Base-by-base conservation (phyloP, 768 basidiomycete genomes). In the Pleurotus tuoliensis region DNA sequence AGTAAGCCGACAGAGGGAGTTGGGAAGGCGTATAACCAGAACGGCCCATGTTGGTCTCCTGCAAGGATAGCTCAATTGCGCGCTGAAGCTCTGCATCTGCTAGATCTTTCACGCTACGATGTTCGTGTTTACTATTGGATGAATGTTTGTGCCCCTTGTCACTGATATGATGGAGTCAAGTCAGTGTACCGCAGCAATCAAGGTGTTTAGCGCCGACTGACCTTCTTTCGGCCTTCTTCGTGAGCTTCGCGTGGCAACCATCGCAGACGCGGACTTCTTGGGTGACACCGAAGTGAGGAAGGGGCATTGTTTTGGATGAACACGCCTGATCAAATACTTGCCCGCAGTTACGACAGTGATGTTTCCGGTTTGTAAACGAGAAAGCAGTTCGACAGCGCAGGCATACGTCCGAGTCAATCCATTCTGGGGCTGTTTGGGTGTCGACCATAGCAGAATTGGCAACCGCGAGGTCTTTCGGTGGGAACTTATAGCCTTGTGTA, bases 311-410 rank as follows among this genome's bases (percentile, higher is more conserved):
- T 70, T 93, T 90, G 34, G 90, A 87, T 0, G 93, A 95, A 69
- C 97, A 99, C 41, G 84, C 80, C 55, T 95, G 93, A 71, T 98
- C 96, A 66, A 97, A 98, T 12, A 98, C 94, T 67, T 89, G 87
- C 6, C 97, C 97, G 71, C 97, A 99, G 69, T 98, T 98, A 12
- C 97, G 85, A 68, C 97, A 99, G 66, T 99, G 97, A 64, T 99
- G 97, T 68, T 98, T 98, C 50, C 97, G 83, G 67, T 98, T 98
- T 27, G 94, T 97, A 68, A 98, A 94, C 0, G 87, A 83, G 71
- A 99, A 99, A 0, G 92, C 69, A 0, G 90, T 87, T 15, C 97
- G 83, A 70, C 97, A 99, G 16, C 94, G 85, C 57, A 96, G 82
- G 69, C 97, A 99, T 13, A 94, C 83, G 46, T 97, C 93, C 0